Evolutionary conservation across 2,329 filamentous ascomycete species (phyloP), one percentile per base, ranked within the genome.

Genomic region (Fusarium agapanthi): DNA sequence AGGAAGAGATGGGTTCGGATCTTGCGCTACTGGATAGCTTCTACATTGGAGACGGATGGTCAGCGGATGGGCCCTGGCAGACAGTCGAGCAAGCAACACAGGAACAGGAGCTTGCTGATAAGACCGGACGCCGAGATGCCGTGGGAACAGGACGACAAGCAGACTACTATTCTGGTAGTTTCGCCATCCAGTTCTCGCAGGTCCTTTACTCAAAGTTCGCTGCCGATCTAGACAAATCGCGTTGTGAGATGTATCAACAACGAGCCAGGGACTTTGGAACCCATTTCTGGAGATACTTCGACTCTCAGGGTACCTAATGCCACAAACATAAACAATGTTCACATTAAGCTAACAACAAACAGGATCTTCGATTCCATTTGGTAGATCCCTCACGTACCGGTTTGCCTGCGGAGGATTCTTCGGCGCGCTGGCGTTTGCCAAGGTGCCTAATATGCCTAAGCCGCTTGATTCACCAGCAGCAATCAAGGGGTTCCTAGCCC

Each of bases 111-210:
- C 40, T 60, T 1, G 56, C 64, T 8, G 24, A 61, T 2, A 61
- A 65, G 22, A 76, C 75, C 0, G 73, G 76, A 0, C 69, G 78
- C 15, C 67, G 75, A 34, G 78, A 80, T 24, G 44, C 50, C 0
- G 56, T 78, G 2, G 75, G 76, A 2, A 53, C 71, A 0, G 79
- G 80, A 4, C 43, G 81, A 10, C 86, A 88, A 50, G 85, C 82
- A 0, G 86, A 88, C 57, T 87, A 88, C 72, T 88, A 88, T 61
- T 87, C 86, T 2, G 86, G 86, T 0, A 88, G 86, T 50, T 88
- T 88, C 61, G 86, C 86, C 0, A 86, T 88, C 14, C 86, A 88
- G 61, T 88, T 87, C 38, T 83, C 81, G 5, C 86, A 88, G 64
- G 75, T 88, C 6, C 75, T 87, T 0, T 88, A 85, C 65, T 78